phyloP scores from a whole-genome alignment of 2,329 filamentous ascomycete species.

The Penicillium decumbens region DNA sequence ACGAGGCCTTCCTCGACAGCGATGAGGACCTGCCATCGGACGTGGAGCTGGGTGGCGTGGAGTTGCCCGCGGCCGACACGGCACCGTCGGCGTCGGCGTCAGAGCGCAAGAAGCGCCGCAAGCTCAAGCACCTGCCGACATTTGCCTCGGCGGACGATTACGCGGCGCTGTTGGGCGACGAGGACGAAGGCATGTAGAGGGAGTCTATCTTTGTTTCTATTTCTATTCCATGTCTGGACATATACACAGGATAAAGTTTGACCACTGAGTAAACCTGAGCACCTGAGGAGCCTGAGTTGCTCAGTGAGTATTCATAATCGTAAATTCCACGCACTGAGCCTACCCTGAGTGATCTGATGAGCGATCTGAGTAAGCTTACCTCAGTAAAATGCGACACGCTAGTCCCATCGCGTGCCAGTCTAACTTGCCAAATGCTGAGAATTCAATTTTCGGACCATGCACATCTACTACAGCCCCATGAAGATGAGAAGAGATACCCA shows the following conservation, averaged over 20 bases:
- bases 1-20: conserved; percentile 48
- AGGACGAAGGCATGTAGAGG: conserved; percentile 52
- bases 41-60: conserved; percentile 44
- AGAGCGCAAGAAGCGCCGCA: conserved; percentile 64
- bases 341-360: too few relatives aligned
- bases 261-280: too few relatives aligned
- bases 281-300: too few relatives aligned
- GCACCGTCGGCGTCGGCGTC: conserved; percentile 42
- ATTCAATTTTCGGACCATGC: too few relatives aligned
- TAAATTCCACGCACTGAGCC: too few relatives aligned
- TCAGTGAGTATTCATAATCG: too few relatives aligned
- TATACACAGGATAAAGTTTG: not conserved
- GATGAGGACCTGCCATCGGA: conserved; percentile 54
- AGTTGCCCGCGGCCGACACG: conserved; percentile 38
- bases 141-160: conserved; percentile 96
- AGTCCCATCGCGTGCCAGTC: too few relatives aligned
- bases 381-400: too few relatives aligned
- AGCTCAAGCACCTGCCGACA: conserved; percentile 81
- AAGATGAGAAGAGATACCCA: too few relatives aligned
- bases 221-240: conserved; percentile 2
- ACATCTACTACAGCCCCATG: too few relatives aligned
- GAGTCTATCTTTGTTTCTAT: conserved; percentile 2
- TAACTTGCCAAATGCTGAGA: too few relatives aligned
- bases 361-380: too few relatives aligned
- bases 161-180: conserved; percentile 72